Percentiles rank a stretch among this genome's conserved stretches.
These are phyloP conservation scores for Gossypium thurberi DNA, from an alignment of 345 rosid genomes.

Conservation along the genomic window DNA sequence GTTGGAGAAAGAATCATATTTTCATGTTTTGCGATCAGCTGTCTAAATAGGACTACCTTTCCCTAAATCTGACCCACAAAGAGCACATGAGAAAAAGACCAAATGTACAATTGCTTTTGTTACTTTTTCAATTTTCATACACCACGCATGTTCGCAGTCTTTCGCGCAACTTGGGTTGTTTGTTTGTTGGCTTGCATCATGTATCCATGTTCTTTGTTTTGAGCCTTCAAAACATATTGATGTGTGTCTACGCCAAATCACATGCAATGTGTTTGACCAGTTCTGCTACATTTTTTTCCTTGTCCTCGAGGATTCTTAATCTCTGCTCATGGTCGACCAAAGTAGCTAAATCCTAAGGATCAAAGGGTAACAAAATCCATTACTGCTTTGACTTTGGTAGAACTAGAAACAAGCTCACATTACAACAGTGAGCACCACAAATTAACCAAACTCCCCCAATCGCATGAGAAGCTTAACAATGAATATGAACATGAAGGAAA, in stretches of 20 bases:
- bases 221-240: neutral
- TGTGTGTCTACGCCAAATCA: neutral
- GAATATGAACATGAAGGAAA: neutral
- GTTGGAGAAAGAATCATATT: neutral
- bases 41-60: neutral
- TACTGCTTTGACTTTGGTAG: neutral
- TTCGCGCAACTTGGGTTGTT: neutral
- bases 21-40: neutral
- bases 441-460: neutral
- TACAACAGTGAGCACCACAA: neutral
- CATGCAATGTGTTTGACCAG: neutral
- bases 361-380: neutral
- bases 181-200: slow-evolving; percentile 7
- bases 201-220: neutral
- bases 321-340: neutral
- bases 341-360: neutral
- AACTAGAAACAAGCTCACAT: neutral
- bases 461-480: neutral
- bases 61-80: neutral
- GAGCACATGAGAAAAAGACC: neutral
- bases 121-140: neutral
- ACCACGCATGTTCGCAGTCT: neutral
- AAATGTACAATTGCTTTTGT: neutral
- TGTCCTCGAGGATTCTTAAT: neutral
- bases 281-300: neutral